Base-by-base conservation (phyloP, 2,329 filamentous ascomycete species). In the Exophiala spinifera region DNA sequence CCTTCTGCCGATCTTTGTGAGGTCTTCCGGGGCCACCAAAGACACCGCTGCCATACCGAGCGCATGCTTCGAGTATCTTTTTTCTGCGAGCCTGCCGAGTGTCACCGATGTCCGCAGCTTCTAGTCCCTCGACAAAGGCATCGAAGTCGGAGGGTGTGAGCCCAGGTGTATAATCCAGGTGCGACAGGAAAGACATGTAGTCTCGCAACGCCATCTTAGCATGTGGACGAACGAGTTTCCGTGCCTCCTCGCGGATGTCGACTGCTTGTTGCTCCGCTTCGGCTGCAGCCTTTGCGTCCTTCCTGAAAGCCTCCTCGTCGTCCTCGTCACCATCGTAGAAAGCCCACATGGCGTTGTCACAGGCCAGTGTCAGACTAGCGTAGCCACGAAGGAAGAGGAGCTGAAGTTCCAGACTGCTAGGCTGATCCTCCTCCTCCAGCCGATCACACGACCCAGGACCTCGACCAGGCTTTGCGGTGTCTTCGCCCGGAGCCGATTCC, bases 91-190 rank as follows among this genome's bases (percentile, higher is more conserved):
- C 56, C 21, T 55, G 55, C 42, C 75, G 70, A 62, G 76, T 70
- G 60, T 67, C 66, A 39, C 74, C 76, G 62, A 80, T 74, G 44
- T 79, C 78, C 20, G 79, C 76, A 55, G 79, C 73, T 62, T 82
- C 83, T 7, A 87, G 77, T 55, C 81, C 81, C 40, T 79, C 72
- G 49, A 79, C 69, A 57, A 82, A 82, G 39, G 79, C 78, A 50
- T 72, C 68, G 3, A 69, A 70, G 34, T 72, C 80, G 42, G 83
- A 79, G 42, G 80, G 70, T 6, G 86, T 80, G 39, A 88, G 70
- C 46, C 87, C 81, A 0, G 88, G 87, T 0, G 89, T 88, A 70
- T 94, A 94, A 64, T 94, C 87, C 59, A 94, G 85, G 55, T 84
- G 77, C 1, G 83, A 82, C 36, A 95, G 74, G 66, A 89, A 94